A percentile compares a stretch with the other conserved stretches of the same genome.
Conservation (phyloP, 2,329 filamentous ascomycete species). For the Xylariaceae sp. region DNA sequence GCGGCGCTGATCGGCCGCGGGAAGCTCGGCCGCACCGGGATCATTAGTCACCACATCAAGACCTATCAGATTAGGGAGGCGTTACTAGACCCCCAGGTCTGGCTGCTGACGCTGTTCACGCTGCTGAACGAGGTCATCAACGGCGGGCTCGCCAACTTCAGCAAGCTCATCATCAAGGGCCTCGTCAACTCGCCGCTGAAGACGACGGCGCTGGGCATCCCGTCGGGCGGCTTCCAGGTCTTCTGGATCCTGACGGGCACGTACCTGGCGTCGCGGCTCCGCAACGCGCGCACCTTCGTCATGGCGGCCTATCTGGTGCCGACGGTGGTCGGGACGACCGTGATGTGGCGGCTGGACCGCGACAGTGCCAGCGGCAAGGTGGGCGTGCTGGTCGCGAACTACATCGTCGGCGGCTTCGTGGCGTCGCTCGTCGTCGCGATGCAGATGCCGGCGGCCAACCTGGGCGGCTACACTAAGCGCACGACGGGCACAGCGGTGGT, state of each 20-base stretch:
- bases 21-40: slow-evolving; percentile 31
- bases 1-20: slow-evolving; percentile 32
- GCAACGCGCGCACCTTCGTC: slow-evolving; percentile 41
- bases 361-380: slow-evolving; percentile 23
- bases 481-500: slow-evolving; percentile 37
- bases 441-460: slow-evolving; percentile 41
- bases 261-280: slow-evolving; percentile 41
- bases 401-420: slow-evolving; percentile 41
- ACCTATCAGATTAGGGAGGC: slow-evolving; percentile 40
- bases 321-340: slow-evolving; percentile 38
- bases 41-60: slow-evolving; percentile 40
- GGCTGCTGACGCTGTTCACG: slow-evolving; percentile 35
- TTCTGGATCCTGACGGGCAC: slow-evolving; percentile 46
- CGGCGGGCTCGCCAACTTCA: slow-evolving; percentile 46
- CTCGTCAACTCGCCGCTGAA: slow-evolving; percentile 33
- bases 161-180: slow-evolving; percentile 47
- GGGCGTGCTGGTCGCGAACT: slow-evolving; percentile 44
- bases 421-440: slow-evolving; percentile 44
- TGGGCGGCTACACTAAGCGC: slow-evolving; percentile 41
- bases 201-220: slow-evolving; percentile 47
- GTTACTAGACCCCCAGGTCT: slow-evolving; percentile 34
- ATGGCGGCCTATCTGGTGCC: slow-evolving; percentile 46
- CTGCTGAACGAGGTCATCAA: slow-evolving; percentile 47
- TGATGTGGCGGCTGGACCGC: slow-evolving; percentile 42
- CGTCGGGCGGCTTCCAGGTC: slow-evolving; percentile 45